Percentiles rank a stretch among this genome's conserved stretches.
phyloP scores from a whole-genome alignment of 768 basidiomycete species.

The Podaxis sp. region DNA sequence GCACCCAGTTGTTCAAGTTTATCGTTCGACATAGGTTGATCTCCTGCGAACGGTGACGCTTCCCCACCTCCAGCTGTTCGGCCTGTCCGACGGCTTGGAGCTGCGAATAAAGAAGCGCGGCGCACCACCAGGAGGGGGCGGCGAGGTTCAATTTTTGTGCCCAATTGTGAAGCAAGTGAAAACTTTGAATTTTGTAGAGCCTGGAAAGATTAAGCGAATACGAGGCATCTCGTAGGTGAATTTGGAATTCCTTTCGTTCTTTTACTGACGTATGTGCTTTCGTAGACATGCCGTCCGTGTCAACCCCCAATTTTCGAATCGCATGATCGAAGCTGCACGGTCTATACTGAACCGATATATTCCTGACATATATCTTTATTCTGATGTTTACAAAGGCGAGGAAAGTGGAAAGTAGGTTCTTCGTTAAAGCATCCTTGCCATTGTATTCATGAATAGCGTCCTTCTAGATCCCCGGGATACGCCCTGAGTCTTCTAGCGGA shows the following conservation, averaged over 20 bases:
- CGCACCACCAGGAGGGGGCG: constrained; percentile 85
- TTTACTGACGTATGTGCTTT: constrained; percentile 8
- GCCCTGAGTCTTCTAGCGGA: constrained; percentile 89
- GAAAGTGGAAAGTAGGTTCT: constrained; percentile 90
- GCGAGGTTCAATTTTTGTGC: constrained; percentile 91
- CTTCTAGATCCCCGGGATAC: constrained; percentile 87
- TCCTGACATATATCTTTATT: constrained; percentile 97
- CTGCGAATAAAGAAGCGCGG: constrained; percentile 96
- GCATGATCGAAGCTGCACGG: constrained; percentile 94
- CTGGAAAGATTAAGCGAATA: constrained; percentile 91
- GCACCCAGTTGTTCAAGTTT: not conserved
- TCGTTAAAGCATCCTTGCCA: not conserved
- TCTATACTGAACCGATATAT: constrained; percentile 95
- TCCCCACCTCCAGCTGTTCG: constrained; percentile 88
- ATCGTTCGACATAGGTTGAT: constrained; percentile 58
- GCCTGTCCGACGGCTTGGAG: constrained; percentile 87
- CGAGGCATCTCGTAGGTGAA: constrained; percentile 87
- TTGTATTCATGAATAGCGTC: not conserved
- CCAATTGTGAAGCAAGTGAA: constrained; percentile 90
- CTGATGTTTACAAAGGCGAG: constrained; percentile 96
- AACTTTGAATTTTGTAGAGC: constrained; percentile 88
- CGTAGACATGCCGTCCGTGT: constrained; percentile 92
- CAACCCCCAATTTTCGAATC: constrained; percentile 95
- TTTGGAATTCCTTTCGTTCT: not conserved
- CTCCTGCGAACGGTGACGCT: constrained; percentile 86